Evolutionary conservation across 768 basidiomycete species (phyloP).

Genomic region (Roridomyces roridus): DNA sequence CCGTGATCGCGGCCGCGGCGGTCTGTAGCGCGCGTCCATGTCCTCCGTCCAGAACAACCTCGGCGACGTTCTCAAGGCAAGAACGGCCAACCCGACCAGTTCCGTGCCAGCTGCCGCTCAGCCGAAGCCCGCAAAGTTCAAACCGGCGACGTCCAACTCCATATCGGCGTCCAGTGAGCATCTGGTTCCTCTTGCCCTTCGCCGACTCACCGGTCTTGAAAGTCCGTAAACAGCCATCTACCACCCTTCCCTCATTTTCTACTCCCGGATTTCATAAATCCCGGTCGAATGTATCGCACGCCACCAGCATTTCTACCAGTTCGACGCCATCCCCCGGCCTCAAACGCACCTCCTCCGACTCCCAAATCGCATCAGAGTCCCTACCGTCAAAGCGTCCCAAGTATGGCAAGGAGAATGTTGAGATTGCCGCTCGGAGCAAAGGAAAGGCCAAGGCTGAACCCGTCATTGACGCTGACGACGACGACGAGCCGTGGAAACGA

Average conservation of each 20-base stretch:
- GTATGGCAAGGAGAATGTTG: slow-evolving; percentile 45
- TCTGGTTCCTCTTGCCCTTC: not conserved
- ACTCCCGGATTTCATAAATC: slow-evolving; percentile 50
- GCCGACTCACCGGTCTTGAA: not conserved
- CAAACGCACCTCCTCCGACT: slow-evolving; percentile 50
- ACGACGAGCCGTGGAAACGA: slow-evolving; percentile 31
- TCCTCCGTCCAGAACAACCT: slow-evolving; percentile 44
- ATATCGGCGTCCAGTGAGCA: slow-evolving; percentile 6
- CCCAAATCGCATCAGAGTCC: slow-evolving; percentile 36
- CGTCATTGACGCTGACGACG: not conserved
- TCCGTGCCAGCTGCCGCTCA: slow-evolving; percentile 8
- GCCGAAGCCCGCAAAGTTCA: slow-evolving; percentile 46
- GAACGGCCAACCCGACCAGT: slow-evolving; percentile 16
- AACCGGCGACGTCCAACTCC: slow-evolving; percentile 40
- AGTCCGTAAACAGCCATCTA: slow-evolving; percentile 34
- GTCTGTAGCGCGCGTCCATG: slow-evolving; percentile 1
- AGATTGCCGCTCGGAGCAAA: not conserved
- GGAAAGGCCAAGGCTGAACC: slow-evolving; percentile 28
- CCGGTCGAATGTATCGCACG: slow-evolving; percentile 16
- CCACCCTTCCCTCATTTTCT: slow-evolving; percentile 47
- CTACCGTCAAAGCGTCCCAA: slow-evolving; percentile 42
- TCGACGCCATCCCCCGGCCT: slow-evolving; percentile 41
- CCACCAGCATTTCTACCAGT: slow-evolving; percentile 44
- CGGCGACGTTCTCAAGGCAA: slow-evolving; percentile 42
- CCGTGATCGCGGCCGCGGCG: no score